phyloP scores from a whole-genome alignment of 2,329 filamentous ascomycete genomes.

The Xylaria sp. region DNA sequence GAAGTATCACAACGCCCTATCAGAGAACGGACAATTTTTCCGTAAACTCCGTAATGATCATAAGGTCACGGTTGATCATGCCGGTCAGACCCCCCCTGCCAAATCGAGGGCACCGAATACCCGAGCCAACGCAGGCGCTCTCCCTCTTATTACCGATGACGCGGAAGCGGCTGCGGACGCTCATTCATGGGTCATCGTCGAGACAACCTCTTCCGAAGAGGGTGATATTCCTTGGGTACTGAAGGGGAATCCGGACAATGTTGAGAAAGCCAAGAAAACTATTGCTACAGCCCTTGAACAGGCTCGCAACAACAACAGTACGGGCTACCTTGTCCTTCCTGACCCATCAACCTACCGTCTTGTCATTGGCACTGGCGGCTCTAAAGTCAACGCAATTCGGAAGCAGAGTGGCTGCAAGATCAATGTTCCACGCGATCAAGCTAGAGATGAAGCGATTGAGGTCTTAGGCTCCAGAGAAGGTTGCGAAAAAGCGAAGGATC shows the following conservation, averaged over 20 bases:
- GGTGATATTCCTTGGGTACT: constrained; percentile 91
- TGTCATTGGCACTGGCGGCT: constrained; percentile 88
- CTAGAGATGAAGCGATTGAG: constrained; percentile 83
- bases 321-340: constrained; percentile 88
- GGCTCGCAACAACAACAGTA: constrained; percentile 74
- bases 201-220: constrained; percentile 67
- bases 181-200: constrained; percentile 86
- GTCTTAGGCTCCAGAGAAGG: constrained; percentile 82
- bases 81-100: constrained; percentile 78
- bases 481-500: constrained; percentile 85
- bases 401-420: constrained; percentile 94
- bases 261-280: constrained; percentile 81
- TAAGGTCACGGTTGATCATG: constrained; percentile 91
- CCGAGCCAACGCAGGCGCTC: constrained; percentile 68
- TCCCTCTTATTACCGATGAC: constrained; percentile 95
- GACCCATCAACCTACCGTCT: constrained; percentile 90
- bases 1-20: constrained; percentile 82
- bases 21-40: constrained; percentile 94
- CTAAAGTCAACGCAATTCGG: constrained; percentile 91
- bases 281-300: constrained; percentile 79
- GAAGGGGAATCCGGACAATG: constrained; percentile 78
- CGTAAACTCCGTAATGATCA: constrained; percentile 85
- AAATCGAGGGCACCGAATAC: constrained; percentile 67
- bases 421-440: constrained; percentile 86
- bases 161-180: constrained; percentile 69